Evolutionary conservation across 1,139 yeast genomes (phyloP).

Genomic region (Blastobotrys proliferans): DNA sequence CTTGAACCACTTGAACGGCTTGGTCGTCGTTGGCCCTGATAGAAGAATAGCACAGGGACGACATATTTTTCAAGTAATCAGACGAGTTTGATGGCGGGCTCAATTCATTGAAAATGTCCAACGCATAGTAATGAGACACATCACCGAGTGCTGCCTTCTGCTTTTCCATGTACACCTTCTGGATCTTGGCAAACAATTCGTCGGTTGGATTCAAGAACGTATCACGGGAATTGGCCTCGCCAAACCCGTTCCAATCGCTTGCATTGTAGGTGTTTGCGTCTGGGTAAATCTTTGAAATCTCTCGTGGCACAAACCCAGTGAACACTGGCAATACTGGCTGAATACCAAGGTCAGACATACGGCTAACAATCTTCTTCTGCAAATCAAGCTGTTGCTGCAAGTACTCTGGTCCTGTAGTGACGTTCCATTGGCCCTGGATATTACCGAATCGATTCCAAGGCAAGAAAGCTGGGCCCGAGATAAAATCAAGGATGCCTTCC

Average conservation of each 20-base stretch:
- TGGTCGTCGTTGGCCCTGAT: slow-evolving; percentile 13
- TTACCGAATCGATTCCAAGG: slow-evolving; percentile 21
- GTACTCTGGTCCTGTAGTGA: slow-evolving; percentile 9
- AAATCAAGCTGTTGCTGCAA: slow-evolving; percentile 13
- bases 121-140: slow-evolving; percentile 16
- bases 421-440: slow-evolving; percentile 20
- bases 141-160: slow-evolving; percentile 15
- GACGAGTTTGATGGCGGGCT: slow-evolving; percentile 16
- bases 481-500: slow-evolving; percentile 13
- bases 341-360: slow-evolving; percentile 20
- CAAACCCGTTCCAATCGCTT: slow-evolving; percentile 17
- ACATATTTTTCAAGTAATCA: slow-evolving; percentile 15
- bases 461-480: slow-evolving; percentile 18
- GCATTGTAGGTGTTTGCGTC: slow-evolving; percentile 15
- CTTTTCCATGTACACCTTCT: slow-evolving; percentile 13
- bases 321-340: slow-evolving; percentile 19
- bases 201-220: slow-evolving; percentile 19
- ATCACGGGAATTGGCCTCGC: slow-evolving; percentile 10
- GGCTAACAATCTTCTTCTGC: slow-evolving; percentile 14
- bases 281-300: slow-evolving; percentile 13
- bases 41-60: slow-evolving; percentile 12
- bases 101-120: slow-evolving; percentile 19
- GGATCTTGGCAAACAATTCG: slow-evolving; percentile 15
- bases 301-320: slow-evolving; percentile 18
- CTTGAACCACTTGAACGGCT: slow-evolving; percentile 19